Evolutionary conservation across 495 filamentous ascomycete species (phyloP).

Genomic region (Penicilliopsis zonata): DNA sequence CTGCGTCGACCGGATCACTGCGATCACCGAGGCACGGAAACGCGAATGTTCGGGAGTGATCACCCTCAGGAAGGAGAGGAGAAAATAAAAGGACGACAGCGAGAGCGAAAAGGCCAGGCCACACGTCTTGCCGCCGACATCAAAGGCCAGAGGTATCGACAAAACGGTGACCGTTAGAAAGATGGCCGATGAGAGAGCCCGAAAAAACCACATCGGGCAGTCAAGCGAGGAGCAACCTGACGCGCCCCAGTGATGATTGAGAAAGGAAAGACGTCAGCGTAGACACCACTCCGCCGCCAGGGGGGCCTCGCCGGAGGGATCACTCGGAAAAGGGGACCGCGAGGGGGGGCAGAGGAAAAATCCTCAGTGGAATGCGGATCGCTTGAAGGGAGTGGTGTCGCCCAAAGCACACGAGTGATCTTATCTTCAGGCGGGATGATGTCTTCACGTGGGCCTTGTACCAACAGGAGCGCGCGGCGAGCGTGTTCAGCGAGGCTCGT

Average conservation of each 20-base stretch:
- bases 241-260: neutral
- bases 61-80: constrained; percentile 70
- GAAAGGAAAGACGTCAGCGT: neutral
- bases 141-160: constrained; percentile 89
- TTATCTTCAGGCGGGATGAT: constrained; percentile 7
- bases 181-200: constrained; percentile 56
- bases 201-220: constrained; percentile 56
- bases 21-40: constrained; percentile 54
- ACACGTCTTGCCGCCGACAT: constrained; percentile 89
- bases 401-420: constrained; percentile 3
- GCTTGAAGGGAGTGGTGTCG: constrained; percentile 1
- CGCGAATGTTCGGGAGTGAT: constrained; percentile 69
- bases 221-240: constrained; percentile 5
- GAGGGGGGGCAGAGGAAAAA: too few species aligned
- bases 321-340: constrained; percentile 1
- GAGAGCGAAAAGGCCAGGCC: constrained; percentile 86
- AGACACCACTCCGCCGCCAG: constrained; percentile 1
- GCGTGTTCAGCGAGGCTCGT: too few species aligned
- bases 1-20: constrained; percentile 59
- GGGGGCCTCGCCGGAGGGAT: neutral
- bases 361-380: constrained; percentile 1
- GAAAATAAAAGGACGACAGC: constrained; percentile 77
- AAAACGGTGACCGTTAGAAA: constrained; percentile 84
- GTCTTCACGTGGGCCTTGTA: constrained; percentile 3
- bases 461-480: neutral